Conservation (phyloP, 768 basidiomycete species). For the Omphalotus guepiniiformis region DNA sequence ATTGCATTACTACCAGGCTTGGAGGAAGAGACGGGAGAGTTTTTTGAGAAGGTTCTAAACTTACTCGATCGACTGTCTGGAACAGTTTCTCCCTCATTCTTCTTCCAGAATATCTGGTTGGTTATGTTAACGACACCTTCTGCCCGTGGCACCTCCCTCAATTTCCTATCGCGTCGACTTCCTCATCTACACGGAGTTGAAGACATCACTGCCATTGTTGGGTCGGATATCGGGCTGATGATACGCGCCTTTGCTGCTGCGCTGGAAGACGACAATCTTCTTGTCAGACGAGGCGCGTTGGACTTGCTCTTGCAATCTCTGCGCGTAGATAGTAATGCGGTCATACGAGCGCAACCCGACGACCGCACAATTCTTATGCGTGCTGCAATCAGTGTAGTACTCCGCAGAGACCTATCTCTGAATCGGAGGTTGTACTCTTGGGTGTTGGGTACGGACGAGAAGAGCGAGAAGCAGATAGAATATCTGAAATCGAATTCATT, state of each 20-base stretch:
- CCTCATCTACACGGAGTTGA: slow-evolving; percentile 67
- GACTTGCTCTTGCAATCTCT: slow-evolving; percentile 81
- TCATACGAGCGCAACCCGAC: slow-evolving; percentile 62
- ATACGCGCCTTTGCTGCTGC: slow-evolving; percentile 88
- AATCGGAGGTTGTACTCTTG: slow-evolving; percentile 92
- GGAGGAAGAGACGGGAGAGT: slow-evolving; percentile 97
- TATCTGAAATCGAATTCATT: slow-evolving; percentile 70
- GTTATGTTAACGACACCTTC: slow-evolving; percentile 87
- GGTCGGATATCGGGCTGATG: slow-evolving; percentile 88
- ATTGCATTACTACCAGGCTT: slow-evolving; percentile 90
- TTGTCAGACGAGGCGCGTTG: slow-evolving; percentile 82
- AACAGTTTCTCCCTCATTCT: slow-evolving; percentile 83
- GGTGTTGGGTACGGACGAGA: slow-evolving; percentile 83
- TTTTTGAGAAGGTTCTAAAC: slow-evolving; percentile 86
- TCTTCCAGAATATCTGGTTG: slow-evolving; percentile 94
- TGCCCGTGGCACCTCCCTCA: slow-evolving; percentile 81
- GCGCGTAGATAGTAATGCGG: slow-evolving; percentile 64
- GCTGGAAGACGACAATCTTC: slow-evolving; percentile 88
- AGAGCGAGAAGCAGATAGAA: slow-evolving; percentile 64
- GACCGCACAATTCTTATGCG: slow-evolving; percentile 85
- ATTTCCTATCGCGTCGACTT: slow-evolving; percentile 79
- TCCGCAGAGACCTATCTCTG: slow-evolving; percentile 88
- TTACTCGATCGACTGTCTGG: slow-evolving; percentile 80
- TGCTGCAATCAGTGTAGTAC: slow-evolving; percentile 82
- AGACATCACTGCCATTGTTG: slow-evolving; percentile 72